Percentiles rank a stretch among this genome's conserved stretches.
phyloP scores from a whole-genome alignment of 495 filamentous ascomycete genomes.

The Jackrogersella multiformis region DNA sequence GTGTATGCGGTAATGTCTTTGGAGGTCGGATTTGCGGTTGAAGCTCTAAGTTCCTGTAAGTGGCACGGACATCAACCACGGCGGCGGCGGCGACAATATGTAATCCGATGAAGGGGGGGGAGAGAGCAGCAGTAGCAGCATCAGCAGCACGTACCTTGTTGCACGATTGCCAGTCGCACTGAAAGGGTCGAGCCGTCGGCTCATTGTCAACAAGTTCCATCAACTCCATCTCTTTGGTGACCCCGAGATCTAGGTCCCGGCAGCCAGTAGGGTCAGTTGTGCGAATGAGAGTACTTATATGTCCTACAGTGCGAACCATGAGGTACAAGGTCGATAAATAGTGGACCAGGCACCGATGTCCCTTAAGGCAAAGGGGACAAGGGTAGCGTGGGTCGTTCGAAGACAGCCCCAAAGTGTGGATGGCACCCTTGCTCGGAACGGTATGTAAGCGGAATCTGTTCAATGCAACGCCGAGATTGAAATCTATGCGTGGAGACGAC shows the following conservation, averaged over 20 bases:
- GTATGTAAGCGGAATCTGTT: slow-evolving; percentile 52
- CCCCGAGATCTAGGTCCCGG: slow-evolving; percentile 38
- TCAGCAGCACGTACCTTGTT: slow-evolving; percentile 58
- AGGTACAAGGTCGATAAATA: slow-evolving; percentile 28
- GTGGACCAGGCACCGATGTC: slow-evolving; percentile 38
- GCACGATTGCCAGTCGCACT: slow-evolving; percentile 63
- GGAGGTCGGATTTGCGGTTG: slow-evolving; percentile 92
- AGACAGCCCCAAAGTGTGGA: slow-evolving; percentile 42
- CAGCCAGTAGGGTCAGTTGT: slow-evolving; percentile 42
- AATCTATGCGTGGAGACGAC: slow-evolving; percentile 43
- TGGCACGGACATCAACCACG: slow-evolving; percentile 16
- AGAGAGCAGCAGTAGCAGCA: neutral
- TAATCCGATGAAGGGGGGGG: neutral
- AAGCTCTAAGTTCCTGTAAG: slow-evolving; percentile 70
- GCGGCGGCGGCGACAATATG: neutral
- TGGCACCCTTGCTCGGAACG: slow-evolving; percentile 50
- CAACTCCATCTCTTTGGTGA: slow-evolving; percentile 59
- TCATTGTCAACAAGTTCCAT: slow-evolving; percentile 64
- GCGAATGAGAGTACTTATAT: slow-evolving; percentile 51
- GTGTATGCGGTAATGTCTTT: slow-evolving; percentile 88
- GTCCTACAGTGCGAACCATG: slow-evolving; percentile 44
- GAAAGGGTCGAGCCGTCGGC: slow-evolving; percentile 60
- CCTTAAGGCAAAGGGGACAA: slow-evolving; percentile 34
- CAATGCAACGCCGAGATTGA: slow-evolving; percentile 52
- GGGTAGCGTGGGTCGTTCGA: slow-evolving; percentile 43